These are phyloP conservation scores for Geotrichum siamense DNA, from an alignment of 1,139 yeast species.

Conservation along the genomic window DNA sequence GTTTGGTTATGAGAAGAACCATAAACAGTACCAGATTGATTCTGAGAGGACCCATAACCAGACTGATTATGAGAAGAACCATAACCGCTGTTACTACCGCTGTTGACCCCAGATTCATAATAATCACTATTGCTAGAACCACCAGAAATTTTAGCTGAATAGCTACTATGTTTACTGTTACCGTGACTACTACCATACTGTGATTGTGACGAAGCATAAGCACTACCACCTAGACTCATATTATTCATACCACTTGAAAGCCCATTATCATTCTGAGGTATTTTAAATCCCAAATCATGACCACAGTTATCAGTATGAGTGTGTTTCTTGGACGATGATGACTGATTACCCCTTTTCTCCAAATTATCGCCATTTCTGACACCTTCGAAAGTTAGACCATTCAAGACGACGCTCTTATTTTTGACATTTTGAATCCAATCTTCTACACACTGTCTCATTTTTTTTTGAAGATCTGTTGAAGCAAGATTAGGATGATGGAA, in stretches of 20 bases:
- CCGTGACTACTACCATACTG: too few species aligned
- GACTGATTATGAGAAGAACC: neutral
- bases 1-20: neutral
- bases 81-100: neutral
- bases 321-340: conserved; percentile 1
- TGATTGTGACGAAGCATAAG: too few species aligned
- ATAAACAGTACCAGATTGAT: neutral
- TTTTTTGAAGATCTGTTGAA: conserved; percentile 21
- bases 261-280: conserved; percentile 6
- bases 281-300: conserved; percentile 15
- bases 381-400: conserved; percentile 23
- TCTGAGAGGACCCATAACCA: neutral
- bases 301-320: conserved; percentile 15
- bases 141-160: conserved; percentile 1
- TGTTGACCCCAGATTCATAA: too few species aligned
- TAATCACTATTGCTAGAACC: neutral
- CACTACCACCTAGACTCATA: conserved; percentile 2
- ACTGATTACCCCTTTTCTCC: conserved; percentile 2
- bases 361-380: conserved; percentile 21
- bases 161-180: too few species aligned
- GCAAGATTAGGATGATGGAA: conserved; percentile 26
- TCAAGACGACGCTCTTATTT: conserved; percentile 17
- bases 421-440: conserved; percentile 21
- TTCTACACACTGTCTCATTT: conserved; percentile 22
- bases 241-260: neutral